A percentile compares a stretch with the other conserved stretches of the same genome.
These are phyloP conservation scores for Melastoma candidum DNA, from an alignment of 441 rosid species.

Conservation along the genomic window DNA sequence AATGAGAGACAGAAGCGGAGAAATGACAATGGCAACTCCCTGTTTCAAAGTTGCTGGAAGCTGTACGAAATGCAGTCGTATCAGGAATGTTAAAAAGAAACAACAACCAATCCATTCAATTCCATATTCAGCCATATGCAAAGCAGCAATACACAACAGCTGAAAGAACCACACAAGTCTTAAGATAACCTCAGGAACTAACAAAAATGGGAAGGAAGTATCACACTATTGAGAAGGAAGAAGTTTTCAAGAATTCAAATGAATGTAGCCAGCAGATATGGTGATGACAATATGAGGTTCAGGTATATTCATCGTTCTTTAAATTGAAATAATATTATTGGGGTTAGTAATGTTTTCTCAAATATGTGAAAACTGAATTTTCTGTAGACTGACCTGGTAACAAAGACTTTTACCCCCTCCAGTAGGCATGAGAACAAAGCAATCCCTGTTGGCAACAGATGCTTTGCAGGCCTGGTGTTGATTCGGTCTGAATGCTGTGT, in stretches of 20 bases:
- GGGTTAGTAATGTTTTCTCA: background rate
- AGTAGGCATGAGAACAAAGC: constrained; percentile 88
- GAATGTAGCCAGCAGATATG: no score
- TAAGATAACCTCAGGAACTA: no score
- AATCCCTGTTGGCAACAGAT: constrained; percentile 57
- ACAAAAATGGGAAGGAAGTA: no score
- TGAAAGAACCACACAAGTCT: no score
- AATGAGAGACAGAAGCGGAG: constrained; percentile 85
- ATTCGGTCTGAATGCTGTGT: constrained; percentile 58
- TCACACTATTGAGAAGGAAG: no score
- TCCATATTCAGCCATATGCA: no score
- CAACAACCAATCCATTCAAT: background rate
- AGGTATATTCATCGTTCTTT: no score
- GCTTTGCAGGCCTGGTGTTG: constrained; percentile 87
- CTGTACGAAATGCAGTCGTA: constrained; percentile 27
- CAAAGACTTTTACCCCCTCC: constrained; percentile 98
- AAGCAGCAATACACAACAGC: no score
- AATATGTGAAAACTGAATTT: background rate
- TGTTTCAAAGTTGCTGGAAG: constrained; percentile 85
- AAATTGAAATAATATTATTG: background rate
- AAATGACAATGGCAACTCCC: constrained; percentile 82
- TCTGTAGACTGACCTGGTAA: constrained; percentile 59
- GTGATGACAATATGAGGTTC: no score
- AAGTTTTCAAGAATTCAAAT: no score
- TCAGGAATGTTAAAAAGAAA: background rate